These are phyloP conservation scores for Beauveria sp. DNA, from an alignment of 2,329 filamentous ascomycete species.

Conservation along the genomic window DNA sequence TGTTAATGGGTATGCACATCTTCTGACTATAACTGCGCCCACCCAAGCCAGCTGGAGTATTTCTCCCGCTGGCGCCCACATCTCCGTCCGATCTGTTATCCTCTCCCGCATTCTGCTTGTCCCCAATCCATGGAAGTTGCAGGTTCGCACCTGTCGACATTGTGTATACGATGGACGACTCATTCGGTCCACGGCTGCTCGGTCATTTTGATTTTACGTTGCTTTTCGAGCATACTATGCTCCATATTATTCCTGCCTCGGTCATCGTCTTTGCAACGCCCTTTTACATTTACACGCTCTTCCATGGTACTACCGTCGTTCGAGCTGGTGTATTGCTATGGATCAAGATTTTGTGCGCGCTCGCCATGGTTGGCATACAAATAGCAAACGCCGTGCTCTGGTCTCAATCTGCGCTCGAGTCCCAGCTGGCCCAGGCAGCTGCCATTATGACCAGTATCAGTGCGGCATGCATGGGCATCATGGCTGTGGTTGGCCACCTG, in stretches of 20 bases:
- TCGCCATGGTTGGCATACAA: constrained; percentile 11
- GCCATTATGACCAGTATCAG: constrained; percentile 21
- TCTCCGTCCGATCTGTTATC: no score
- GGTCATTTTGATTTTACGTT: constrained; percentile 5
- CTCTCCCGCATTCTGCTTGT: neutral
- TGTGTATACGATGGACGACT: neutral
- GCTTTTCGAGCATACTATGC: constrained; percentile 6
- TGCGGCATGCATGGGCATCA: constrained; percentile 17
- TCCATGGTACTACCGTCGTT: neutral
- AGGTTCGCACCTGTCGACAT: neutral
- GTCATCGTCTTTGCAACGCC: constrained; percentile 12
- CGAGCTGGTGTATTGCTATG: constrained; percentile 14
- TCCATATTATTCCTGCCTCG: neutral
- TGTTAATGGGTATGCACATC: no score
- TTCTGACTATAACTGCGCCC: neutral
- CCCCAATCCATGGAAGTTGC: neutral
- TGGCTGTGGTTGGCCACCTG: constrained; percentile 27
- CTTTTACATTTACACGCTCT: neutral
- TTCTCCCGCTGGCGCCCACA: no score
- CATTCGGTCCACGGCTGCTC: constrained; percentile 2
- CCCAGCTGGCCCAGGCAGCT: constrained; percentile 14
- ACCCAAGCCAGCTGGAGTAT: no score
- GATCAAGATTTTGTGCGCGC: constrained; percentile 13
- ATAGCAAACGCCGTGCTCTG: constrained; percentile 15
- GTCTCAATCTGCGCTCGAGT: neutral